Evolutionary conservation across 2,329 filamentous ascomycete species (phyloP).

Genomic region (Neurospora sp.): DNA sequence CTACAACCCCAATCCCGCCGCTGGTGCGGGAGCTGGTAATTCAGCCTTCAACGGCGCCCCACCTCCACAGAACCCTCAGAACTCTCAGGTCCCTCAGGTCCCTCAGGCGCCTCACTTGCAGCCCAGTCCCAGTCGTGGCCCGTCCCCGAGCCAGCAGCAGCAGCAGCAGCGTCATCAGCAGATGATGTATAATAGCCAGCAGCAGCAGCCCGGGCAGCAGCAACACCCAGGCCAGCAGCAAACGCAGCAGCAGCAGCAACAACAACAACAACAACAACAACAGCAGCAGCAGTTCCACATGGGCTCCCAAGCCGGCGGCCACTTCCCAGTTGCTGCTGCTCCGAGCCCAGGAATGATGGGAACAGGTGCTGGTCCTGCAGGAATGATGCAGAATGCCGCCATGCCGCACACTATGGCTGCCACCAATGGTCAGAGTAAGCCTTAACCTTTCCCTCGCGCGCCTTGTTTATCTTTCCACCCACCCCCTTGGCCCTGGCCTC

Average conservation of each 20-base stretch:
- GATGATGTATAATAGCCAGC: constrained; percentile 52
- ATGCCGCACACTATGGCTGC: constrained; percentile 47
- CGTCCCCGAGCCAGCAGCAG: constrained; percentile 11
- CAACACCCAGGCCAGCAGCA: constrained; percentile 28
- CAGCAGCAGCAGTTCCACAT: constrained; percentile 38
- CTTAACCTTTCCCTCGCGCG: constrained; percentile 18
- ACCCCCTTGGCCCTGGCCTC: constrained; percentile 6
- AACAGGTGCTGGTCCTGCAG: constrained; percentile 43
- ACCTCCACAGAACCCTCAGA: constrained; percentile 31
- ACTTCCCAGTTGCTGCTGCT: constrained; percentile 36
- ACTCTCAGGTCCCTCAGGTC: background rate
- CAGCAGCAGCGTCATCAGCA: constrained; percentile 21
- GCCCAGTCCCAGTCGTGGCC: constrained; percentile 23
- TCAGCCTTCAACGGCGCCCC: constrained; percentile 43
- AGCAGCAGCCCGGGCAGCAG: constrained; percentile 38
- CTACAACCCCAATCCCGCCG: constrained; percentile 37
- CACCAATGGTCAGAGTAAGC: constrained; percentile 49
- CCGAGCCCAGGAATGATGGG: constrained; percentile 45
- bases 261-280: constrained; percentile 22
- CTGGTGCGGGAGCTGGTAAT: constrained; percentile 25
- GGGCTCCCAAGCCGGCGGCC: constrained; percentile 32
- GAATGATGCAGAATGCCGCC: constrained; percentile 54
- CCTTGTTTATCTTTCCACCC: constrained; percentile 14
- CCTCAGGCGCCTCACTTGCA: constrained; percentile 27
- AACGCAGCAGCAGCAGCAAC: constrained; percentile 35